Evolutionary conservation across 495 filamentous ascomycete genomes (phyloP).

Genomic region (Echria macrotheca): DNA sequence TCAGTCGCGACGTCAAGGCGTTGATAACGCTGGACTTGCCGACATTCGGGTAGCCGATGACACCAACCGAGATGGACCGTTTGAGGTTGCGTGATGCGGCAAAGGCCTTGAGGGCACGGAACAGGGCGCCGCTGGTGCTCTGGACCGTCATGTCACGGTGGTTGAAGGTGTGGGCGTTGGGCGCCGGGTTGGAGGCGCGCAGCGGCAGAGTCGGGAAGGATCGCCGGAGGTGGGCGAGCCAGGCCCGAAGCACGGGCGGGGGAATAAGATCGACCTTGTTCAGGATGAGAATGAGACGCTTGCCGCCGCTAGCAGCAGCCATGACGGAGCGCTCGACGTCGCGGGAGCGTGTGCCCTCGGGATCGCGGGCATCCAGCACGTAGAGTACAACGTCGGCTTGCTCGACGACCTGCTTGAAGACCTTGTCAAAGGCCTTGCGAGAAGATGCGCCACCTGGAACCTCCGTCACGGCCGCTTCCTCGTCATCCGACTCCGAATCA

Average conservation of each 20-base stretch:
- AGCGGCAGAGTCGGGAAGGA: conserved; percentile 92
- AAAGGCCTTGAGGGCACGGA: conserved; percentile 86
- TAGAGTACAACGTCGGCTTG: conserved; percentile 89
- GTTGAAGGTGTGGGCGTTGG: conserved; percentile 87
- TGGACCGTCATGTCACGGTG: conserved; percentile 84
- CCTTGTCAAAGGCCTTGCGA: conserved; percentile 83
- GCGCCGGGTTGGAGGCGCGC: conserved; percentile 73
- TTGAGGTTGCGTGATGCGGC: conserved; percentile 80
- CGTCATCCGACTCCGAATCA: conserved; percentile 53
- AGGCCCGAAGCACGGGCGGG: conserved; percentile 69
- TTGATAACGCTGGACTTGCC: conserved; percentile 98
- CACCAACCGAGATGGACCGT: conserved; percentile 83
- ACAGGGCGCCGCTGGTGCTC: conserved; percentile 79
- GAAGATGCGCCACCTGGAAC: conserved; percentile 56
- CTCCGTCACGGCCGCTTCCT: conserved; percentile 34
- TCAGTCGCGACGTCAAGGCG: conserved; percentile 75
- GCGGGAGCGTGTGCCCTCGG: conserved; percentile 82
- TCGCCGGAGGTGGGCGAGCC: conserved; percentile 79
- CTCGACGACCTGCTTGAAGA: conserved; percentile 92
- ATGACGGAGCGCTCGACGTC: conserved; percentile 87
- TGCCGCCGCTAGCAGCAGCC: conserved; percentile 74
- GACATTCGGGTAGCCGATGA: conserved; percentile 96
- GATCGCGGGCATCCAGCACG: conserved; percentile 89
- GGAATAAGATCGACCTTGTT: conserved; percentile 97
- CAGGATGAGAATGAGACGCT: conserved; percentile 85